Evolutionary conservation across 306 rosid genomes (phyloP).

Genomic region (Rubus idaeus): DNA sequence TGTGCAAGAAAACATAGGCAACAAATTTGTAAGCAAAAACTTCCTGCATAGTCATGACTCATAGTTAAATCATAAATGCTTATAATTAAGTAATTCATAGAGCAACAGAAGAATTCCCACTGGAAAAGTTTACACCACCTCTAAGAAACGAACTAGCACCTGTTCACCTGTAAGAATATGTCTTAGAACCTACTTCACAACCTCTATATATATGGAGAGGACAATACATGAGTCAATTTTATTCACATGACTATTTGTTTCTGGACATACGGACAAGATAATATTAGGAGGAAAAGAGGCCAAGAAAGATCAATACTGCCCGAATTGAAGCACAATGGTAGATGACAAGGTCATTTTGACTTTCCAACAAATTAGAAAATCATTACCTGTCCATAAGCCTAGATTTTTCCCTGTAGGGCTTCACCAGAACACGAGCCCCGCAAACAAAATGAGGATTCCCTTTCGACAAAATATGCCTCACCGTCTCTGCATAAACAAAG

Average conservation of each 20-base stretch:
- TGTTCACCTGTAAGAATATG: background rate
- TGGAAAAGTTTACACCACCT: background rate
- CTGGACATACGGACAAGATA: background rate
- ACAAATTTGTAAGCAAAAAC: background rate
- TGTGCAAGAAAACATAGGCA: background rate
- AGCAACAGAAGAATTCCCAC: background rate
- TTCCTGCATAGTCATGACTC: background rate
- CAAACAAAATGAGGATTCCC: slow-evolving; percentile 49
- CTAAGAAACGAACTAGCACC: background rate
- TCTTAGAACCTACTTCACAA: background rate
- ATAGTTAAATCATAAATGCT: background rate
- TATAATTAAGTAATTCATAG: background rate
- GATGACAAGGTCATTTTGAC: background rate
- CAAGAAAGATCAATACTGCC: background rate
- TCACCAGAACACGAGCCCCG: slow-evolving; percentile 48
- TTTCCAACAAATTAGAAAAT: background rate
- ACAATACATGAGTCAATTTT: background rate
- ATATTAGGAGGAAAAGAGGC: background rate
- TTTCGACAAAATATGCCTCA: slow-evolving; percentile 38
- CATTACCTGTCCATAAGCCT: slow-evolving; percentile 40
- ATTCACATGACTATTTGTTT: background rate
- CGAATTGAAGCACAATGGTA: background rate
- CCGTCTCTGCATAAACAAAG: slow-evolving; percentile 44
- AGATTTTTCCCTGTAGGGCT: slow-evolving; percentile 48
- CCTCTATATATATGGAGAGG: background rate